phyloP scores from a whole-genome alignment of 495 filamentous ascomycete species.

The Penicillium riverlandense region DNA sequence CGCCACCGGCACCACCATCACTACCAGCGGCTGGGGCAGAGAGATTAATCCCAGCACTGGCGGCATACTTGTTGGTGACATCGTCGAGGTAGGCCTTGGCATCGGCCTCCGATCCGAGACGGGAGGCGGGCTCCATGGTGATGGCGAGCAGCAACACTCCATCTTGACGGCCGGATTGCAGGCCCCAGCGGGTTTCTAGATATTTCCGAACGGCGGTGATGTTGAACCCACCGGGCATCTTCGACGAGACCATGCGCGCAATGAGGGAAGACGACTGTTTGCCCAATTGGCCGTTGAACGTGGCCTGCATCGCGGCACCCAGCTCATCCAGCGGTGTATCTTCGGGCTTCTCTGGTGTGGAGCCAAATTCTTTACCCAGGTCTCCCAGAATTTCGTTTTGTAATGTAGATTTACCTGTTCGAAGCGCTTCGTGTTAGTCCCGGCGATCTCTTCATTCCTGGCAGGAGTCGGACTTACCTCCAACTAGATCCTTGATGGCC shows the following conservation, averaged over 20 bases:
- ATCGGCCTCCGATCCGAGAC: constrained; percentile 81
- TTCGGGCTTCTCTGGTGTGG: constrained; percentile 96
- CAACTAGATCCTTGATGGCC: constrained; percentile 97
- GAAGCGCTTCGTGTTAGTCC: not conserved
- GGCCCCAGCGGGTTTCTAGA: constrained; percentile 86
- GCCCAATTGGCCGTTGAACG: constrained; percentile 95
- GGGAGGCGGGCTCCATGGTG: constrained; percentile 84
- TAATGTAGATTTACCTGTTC: constrained; percentile 85
- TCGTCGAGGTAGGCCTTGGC: constrained; percentile 89
- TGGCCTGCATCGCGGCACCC: constrained; percentile 90
- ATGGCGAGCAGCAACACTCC: constrained; percentile 82
- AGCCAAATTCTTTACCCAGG: constrained; percentile 96
- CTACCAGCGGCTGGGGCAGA: constrained; percentile 69
- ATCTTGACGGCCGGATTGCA: constrained; percentile 83
- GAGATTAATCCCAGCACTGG: constrained; percentile 75
- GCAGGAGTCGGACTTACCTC: constrained; percentile 55
- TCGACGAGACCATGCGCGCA: constrained; percentile 90
- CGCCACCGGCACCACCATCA: constrained; percentile 60
- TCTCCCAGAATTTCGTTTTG: constrained; percentile 96
- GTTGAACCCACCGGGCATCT: constrained; percentile 99
- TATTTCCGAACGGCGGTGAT: constrained; percentile 93
- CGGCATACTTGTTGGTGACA: constrained; percentile 81
- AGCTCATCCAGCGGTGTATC: constrained; percentile 94
- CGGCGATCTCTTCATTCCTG: too few relatives aligned
- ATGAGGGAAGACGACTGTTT: constrained; percentile 94